These are phyloP conservation scores for Sordariomycetes sp. DNA, from an alignment of 2,329 filamentous ascomycete genomes.

Conservation along the genomic window DNA sequence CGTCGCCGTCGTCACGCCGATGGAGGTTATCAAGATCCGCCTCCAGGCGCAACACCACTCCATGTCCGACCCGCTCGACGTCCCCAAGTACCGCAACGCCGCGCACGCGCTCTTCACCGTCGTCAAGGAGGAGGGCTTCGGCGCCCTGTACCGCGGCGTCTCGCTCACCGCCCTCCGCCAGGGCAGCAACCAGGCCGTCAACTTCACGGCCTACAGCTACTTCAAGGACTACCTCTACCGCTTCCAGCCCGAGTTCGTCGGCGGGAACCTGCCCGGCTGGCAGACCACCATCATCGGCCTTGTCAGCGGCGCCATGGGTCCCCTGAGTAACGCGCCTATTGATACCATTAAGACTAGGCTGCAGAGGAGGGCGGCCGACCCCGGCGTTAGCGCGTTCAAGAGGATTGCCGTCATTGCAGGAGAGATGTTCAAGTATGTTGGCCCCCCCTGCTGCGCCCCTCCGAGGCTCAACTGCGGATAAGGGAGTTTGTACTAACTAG, in stretches of 20 bases:
- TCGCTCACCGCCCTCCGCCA: conserved; percentile 87
- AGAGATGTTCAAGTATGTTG: conserved; percentile 69
- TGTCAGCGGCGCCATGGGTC: conserved; percentile 88
- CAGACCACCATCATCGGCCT: conserved; percentile 89
- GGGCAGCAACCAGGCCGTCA: conserved; percentile 94
- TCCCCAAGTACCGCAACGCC: conserved; percentile 95
- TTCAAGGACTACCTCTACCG: conserved; percentile 71
- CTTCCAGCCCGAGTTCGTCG: conserved; percentile 58
- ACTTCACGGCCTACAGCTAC: conserved; percentile 96
- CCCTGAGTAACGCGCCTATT: conserved; percentile 92
- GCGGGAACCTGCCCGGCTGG: conserved; percentile 64
- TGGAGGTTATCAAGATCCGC: conserved; percentile 99
- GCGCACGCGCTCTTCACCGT: conserved; percentile 78
- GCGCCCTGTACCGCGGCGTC: conserved; percentile 86
- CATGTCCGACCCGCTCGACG: conserved; percentile 91
- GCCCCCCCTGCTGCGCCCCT: background rate
- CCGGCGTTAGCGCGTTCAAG: conserved; percentile 68
- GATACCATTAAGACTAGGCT: conserved; percentile 98
- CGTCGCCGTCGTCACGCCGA: conserved; percentile 90
- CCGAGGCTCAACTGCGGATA: background rate
- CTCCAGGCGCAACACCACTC: conserved; percentile 96
- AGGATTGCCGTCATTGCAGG: conserved; percentile 69
- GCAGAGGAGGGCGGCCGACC: conserved; percentile 77
- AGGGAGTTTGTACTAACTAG: background rate
- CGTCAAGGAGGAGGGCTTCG: conserved; percentile 78